These are phyloP conservation scores for Clavulina sp. DNA, from an alignment of 768 basidiomycete species.

Conservation along the genomic window DNA sequence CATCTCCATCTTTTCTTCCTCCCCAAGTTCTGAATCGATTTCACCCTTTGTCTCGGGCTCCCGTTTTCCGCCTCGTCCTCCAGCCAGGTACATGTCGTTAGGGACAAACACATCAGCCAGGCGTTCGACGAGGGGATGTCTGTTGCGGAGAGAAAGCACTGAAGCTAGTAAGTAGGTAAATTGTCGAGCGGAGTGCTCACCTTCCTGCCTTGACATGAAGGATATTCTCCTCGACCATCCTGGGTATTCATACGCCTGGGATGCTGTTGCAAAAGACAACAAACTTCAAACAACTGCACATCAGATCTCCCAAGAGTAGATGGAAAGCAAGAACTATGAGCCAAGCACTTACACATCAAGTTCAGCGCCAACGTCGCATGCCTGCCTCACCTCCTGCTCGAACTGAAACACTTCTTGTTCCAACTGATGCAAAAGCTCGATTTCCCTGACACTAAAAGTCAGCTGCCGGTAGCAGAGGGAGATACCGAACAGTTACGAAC, in stretches of 20 bases:
- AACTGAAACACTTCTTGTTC: slow-evolving; percentile 43
- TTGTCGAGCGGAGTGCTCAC: no score
- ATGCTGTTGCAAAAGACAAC: slow-evolving; percentile 58
- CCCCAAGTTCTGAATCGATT: no score
- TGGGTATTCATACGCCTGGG: slow-evolving; percentile 54
- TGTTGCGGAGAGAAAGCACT: no score
- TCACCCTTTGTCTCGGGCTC: no score
- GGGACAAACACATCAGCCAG: slow-evolving; percentile 71
- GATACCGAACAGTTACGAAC: not conserved
- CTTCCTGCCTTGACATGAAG: slow-evolving; percentile 61
- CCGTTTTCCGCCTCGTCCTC: slow-evolving; percentile 25
- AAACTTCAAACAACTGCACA: no score
- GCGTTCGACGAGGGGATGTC: slow-evolving; percentile 85
- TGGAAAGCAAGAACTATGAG: no score
- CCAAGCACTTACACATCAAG: slow-evolving; percentile 57
- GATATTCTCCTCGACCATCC: slow-evolving; percentile 65
- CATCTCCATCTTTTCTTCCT: not conserved
- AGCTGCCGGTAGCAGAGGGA: not conserved
- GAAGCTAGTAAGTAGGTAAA: no score
- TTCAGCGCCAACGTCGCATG: slow-evolving; percentile 63
- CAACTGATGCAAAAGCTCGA: slow-evolving; percentile 79
- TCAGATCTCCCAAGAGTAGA: no score
- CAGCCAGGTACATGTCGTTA: slow-evolving; percentile 56
- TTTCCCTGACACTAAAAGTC: slow-evolving; percentile 26
- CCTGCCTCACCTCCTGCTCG: slow-evolving; percentile 35